Evolutionary conservation across 495 filamentous ascomycete species (phyloP).

Genomic region (Neurospora cerealis): DNA sequence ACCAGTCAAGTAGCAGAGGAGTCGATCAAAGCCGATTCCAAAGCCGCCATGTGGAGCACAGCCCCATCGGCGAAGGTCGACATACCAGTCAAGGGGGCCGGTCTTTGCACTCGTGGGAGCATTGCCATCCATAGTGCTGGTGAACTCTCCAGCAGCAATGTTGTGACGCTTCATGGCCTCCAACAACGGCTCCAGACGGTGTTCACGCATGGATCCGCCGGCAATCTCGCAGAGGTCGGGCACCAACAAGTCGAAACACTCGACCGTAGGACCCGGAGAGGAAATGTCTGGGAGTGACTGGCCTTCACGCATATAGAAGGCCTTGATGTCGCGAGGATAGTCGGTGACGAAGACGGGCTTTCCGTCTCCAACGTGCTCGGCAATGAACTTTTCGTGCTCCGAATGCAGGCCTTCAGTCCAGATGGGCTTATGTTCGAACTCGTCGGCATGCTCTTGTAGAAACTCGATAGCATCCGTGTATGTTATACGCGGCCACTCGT

Average conservation of each 20-base stretch:
- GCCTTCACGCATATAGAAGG: slow-evolving; percentile 88
- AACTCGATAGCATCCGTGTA: slow-evolving; percentile 68
- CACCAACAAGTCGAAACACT: slow-evolving; percentile 91
- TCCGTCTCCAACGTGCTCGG: slow-evolving; percentile 55
- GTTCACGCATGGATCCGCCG: slow-evolving; percentile 89
- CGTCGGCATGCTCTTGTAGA: slow-evolving; percentile 50
- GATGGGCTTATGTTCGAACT: slow-evolving; percentile 55
- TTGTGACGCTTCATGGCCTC: slow-evolving; percentile 53
- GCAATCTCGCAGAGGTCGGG: slow-evolving; percentile 84
- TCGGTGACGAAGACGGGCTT: slow-evolving; percentile 84
- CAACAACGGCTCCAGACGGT: slow-evolving; percentile 61
- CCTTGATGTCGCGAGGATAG: slow-evolving; percentile 77
- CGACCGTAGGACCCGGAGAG: slow-evolving; percentile 51
- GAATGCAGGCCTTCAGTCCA: slow-evolving; percentile 75
- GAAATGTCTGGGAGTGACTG: slow-evolving; percentile 6
- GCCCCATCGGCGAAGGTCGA: slow-evolving; percentile 89
- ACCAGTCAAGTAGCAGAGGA: slow-evolving; percentile 78
- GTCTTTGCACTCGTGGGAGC: background rate
- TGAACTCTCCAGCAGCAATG: slow-evolving; percentile 3
- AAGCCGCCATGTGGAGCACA: slow-evolving; percentile 95
- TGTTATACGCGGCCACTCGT: slow-evolving; percentile 72
- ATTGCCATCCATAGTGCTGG: background rate
- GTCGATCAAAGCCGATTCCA: slow-evolving; percentile 85
- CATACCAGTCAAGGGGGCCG: slow-evolving; percentile 68
- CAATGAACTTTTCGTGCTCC: slow-evolving; percentile 89